Evolutionary conservation across 441 rosid species (phyloP).

Genomic region (Euphorbia corollata): DNA sequence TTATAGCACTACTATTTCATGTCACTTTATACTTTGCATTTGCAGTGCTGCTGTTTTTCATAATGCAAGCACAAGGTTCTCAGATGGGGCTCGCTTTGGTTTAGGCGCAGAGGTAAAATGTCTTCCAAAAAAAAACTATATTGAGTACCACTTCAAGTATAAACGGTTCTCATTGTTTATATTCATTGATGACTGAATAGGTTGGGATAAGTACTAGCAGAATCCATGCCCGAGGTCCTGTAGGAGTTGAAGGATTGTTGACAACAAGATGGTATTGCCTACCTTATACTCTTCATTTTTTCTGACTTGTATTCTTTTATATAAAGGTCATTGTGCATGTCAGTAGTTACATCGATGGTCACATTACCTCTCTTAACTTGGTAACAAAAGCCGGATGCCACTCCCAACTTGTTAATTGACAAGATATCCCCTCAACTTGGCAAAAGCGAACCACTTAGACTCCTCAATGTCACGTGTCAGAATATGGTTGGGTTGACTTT

Average conservation of each 20-base stretch:
- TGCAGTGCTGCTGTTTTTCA: conserved; percentile 97
- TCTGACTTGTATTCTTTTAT: too few species aligned
- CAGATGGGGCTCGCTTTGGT: conserved; percentile 92
- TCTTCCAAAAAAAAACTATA: background rate
- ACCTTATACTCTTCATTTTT: background rate
- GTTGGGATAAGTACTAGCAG: conserved; percentile 97
- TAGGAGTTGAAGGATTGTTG: conserved; percentile 90
- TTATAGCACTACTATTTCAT: too few species aligned
- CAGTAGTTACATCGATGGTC: too few species aligned
- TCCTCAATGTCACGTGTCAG: too few species aligned
- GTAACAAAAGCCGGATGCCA: too few species aligned
- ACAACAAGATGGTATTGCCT: conserved; percentile 68
- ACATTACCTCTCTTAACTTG: too few species aligned
- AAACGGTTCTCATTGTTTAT: conserved; percentile 10
- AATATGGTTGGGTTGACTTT: too few species aligned
- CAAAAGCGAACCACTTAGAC: too few species aligned
- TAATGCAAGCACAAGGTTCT: conserved; percentile 92
- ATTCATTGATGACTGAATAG: conserved; percentile 33
- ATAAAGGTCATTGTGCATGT: too few species aligned
- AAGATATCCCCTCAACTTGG: too few species aligned
- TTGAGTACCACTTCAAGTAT: background rate
- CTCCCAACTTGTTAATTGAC: too few species aligned
- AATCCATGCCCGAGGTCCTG: conserved; percentile 98
- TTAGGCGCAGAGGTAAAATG: conserved; percentile 95
- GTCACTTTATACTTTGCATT: background rate